Evolutionary conservation across 140 eudicot species (phyloP).

Genomic region (Cichorium intybus): DNA sequence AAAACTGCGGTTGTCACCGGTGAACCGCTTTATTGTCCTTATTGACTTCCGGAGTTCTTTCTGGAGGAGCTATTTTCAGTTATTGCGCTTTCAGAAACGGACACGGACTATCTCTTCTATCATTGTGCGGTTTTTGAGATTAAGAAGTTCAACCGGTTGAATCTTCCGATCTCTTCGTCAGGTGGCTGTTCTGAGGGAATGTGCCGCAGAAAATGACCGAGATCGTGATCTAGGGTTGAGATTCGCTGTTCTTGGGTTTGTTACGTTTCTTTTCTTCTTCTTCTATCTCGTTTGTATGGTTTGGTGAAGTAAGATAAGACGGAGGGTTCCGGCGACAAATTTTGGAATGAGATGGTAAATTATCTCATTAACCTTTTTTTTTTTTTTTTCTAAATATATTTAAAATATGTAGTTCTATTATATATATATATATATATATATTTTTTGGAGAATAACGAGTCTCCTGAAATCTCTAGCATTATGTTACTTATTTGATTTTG

Average conservation of each 20-base stretch:
- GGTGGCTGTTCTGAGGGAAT: slow-evolving; percentile 41
- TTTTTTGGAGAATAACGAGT: not conserved
- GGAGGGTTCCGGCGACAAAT: slow-evolving; percentile 37
- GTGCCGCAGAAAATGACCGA: slow-evolving; percentile 43
- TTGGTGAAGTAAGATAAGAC: slow-evolving; percentile 44
- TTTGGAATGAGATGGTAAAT: slow-evolving; percentile 85
- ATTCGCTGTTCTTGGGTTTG: slow-evolving; percentile 25
- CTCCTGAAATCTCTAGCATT: slow-evolving; percentile 39
- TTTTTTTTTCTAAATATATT: not conserved
- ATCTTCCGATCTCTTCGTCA: slow-evolving; percentile 56
- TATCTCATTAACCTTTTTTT: not conserved
- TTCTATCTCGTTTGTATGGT: slow-evolving; percentile 4
- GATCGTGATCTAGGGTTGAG: slow-evolving; percentile 54
- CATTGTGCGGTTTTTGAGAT: slow-evolving; percentile 16
- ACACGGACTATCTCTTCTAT: slow-evolving; percentile 8
- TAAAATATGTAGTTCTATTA: not conserved
- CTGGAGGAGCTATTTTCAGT: not conserved
- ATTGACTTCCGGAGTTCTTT: slow-evolving; percentile 1
- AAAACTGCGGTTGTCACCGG: slow-evolving; percentile 36
- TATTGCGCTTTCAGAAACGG: slow-evolving; percentile 7
- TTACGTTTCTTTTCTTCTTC: slow-evolving; percentile 8
- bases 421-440: slow-evolving; percentile 1
- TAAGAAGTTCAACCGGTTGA: slow-evolving; percentile 28
- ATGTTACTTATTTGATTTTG: slow-evolving; percentile 13
- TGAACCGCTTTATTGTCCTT: not conserved